A percentile compares a stretch with the other conserved stretches of the same genome.
Conservation (phyloP, 805 yeast species). For the Yamadazyma akitaensis region DNA sequence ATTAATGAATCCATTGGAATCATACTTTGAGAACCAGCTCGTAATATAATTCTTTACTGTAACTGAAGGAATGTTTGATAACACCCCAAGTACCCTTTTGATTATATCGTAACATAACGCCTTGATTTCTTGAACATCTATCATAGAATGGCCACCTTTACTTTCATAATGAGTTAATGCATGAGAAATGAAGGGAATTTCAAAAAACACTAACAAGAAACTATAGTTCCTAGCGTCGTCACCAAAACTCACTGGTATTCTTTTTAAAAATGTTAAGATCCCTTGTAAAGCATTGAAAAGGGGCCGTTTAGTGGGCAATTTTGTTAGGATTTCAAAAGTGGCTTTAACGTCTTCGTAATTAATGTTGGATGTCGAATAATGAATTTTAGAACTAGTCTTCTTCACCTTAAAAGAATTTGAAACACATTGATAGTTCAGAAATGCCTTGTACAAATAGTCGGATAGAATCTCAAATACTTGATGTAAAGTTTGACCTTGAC, state of each 20-base stretch:
- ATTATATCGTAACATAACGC: constrained; percentile 63
- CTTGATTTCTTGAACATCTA: constrained; percentile 50
- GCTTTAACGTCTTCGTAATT: constrained; percentile 45
- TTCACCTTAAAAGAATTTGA: constrained; percentile 53
- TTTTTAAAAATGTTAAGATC: constrained; percentile 49
- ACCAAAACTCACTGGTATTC: constrained; percentile 38
- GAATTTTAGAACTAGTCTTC: constrained; percentile 23
- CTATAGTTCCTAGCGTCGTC: constrained; percentile 42
- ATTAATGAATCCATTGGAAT: constrained; percentile 40
- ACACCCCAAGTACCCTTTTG: constrained; percentile 64
- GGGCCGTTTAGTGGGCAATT: constrained; percentile 61
- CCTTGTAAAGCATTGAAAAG: constrained; percentile 52
- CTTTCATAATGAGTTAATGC: constrained; percentile 37
- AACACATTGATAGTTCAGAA: constrained; percentile 45
- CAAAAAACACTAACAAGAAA: constrained; percentile 65
- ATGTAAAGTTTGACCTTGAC: constrained; percentile 18
- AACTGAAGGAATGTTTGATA: constrained; percentile 48
- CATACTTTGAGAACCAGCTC: constrained; percentile 52
- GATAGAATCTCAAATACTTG: constrained; percentile 50
- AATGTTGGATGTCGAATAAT: constrained; percentile 47
- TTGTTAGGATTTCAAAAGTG: constrained; percentile 44
- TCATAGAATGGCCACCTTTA: constrained; percentile 19
- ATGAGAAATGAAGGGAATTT: constrained; percentile 59
- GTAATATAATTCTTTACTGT: constrained; percentile 42
- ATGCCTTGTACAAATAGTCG: constrained; percentile 42